These are phyloP conservation scores for Vairimorpha necatrix DNA, from an alignment of 371 early-diverging fungal species.

Conservation along the genomic window DNA sequence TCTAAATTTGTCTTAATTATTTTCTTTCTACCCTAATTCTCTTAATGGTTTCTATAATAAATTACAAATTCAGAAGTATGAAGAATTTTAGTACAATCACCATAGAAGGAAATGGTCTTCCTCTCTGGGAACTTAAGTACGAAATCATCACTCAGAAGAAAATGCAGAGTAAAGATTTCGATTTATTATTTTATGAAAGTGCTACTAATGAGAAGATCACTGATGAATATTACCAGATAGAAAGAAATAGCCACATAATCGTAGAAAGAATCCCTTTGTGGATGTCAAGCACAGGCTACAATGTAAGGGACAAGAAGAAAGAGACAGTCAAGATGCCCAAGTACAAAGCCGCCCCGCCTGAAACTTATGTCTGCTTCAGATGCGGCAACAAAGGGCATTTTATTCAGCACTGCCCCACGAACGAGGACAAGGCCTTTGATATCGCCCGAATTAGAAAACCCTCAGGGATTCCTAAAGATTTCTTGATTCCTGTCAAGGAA, in stretches of 20 bases:
- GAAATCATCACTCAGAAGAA: slow-evolving; percentile 62
- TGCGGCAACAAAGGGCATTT: slow-evolving; percentile 66
- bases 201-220: slow-evolving; percentile 57
- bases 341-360: slow-evolving; percentile 50
- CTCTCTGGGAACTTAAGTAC: slow-evolving; percentile 64
- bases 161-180: slow-evolving; percentile 63
- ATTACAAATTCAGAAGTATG: slow-evolving; percentile 61
- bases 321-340: slow-evolving; percentile 3
- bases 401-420: slow-evolving; percentile 66
- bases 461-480: slow-evolving; percentile 65
- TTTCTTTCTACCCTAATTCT: too few relatives aligned
- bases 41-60: slow-evolving; percentile 54
- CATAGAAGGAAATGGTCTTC: slow-evolving; percentile 58
- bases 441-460: slow-evolving; percentile 62
- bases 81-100: slow-evolving; percentile 58
- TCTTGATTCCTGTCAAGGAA: slow-evolving; percentile 52
- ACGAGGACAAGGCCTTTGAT: slow-evolving; percentile 63
- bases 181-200: slow-evolving; percentile 62
- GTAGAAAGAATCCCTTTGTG: slow-evolving; percentile 63
- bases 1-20: too few relatives aligned
- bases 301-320: slow-evolving; percentile 51
- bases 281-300: slow-evolving; percentile 53
- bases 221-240: slow-evolving; percentile 61
- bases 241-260: slow-evolving; percentile 59
- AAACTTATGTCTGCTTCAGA: slow-evolving; percentile 63